Evolutionary conservation across 257 asterid genomes (phyloP), one percentile per base, ranked within the genome.

Genomic region (Solanum chilense): DNA sequence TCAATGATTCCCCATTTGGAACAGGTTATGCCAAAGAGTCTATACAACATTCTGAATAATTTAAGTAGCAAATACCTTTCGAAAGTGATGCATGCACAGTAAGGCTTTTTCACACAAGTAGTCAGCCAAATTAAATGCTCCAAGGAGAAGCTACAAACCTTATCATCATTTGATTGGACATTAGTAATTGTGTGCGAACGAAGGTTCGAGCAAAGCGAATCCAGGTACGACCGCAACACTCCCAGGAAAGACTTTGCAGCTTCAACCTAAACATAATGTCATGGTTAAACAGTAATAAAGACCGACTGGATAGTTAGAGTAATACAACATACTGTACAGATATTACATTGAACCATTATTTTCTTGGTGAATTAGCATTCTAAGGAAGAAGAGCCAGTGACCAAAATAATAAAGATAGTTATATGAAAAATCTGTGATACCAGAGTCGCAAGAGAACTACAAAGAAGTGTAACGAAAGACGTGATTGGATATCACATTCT

Each of bases 101-200:
- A 16, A 3, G 31, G 18, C 12, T 47, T 18, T 18, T 31, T 52
- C 68, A 78, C 66, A 27, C 42, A 78, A 45, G 27, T 45, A 81
- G 39, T 49, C 45, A 31, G 45, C 29, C 31, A 21, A 13, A 68
- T 31, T 6, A 25, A 25, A 45, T 41, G 86, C 47, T 86, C 42
- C 52, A 12, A 23, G n/a, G 8, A 87, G 85, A 69, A 87, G 88
- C 16, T 56, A 85, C 92, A 62, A 70, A 96, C 99, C 99, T 97
- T 97, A 87, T 97, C 99, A 87, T 97, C 95, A 81, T 97, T 97
- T 64, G 99, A 97, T 91, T 97, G 99, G 88, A 97, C 99, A 86
- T 97, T 97, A 66, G 99, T 97, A 86, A 97, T 97, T 78, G 99
- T 97, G 89, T 97, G 99, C 82, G 99, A 95, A 21, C 99, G 98